Percentiles rank a stretch among this genome's conserved stretches.
Evolutionary conservation across 2,329 filamentous ascomycete genomes (phyloP).

Genomic region (Thelonectria blattea): DNA sequence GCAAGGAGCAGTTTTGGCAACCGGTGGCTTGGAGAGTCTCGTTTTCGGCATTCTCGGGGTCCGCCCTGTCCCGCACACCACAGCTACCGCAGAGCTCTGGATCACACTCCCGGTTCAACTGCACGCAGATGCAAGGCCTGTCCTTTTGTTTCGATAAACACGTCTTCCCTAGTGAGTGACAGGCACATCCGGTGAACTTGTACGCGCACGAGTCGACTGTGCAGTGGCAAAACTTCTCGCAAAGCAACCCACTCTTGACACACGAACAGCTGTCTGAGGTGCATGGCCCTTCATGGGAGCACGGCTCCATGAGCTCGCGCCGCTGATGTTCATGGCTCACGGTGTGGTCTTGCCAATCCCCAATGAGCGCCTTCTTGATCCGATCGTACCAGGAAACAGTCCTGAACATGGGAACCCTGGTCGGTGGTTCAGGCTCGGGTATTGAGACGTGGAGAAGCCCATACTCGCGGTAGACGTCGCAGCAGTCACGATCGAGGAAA

Average conservation of each 20-base stretch:
- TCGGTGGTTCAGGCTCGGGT: constrained; percentile 34
- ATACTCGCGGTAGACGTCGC: constrained; percentile 52
- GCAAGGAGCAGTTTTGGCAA: constrained; percentile 76
- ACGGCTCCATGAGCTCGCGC: constrained; percentile 67
- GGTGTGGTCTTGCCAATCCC: constrained; percentile 63
- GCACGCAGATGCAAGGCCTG: constrained; percentile 71
- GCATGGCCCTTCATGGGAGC: constrained; percentile 73
- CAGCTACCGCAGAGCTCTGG: constrained; percentile 75
- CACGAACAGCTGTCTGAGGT: constrained; percentile 67
- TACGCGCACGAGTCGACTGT: constrained; percentile 63
- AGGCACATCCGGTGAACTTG: constrained; percentile 72
- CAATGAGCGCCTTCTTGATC: constrained; percentile 58
- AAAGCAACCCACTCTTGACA: constrained; percentile 65
- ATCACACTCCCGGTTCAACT: constrained; percentile 80
- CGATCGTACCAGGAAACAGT: constrained; percentile 63
- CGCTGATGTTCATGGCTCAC: constrained; percentile 61
- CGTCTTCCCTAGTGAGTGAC: constrained; percentile 64
- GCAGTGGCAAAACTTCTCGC: constrained; percentile 75
- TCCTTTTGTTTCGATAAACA: constrained; percentile 64
- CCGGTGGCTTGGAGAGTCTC: constrained; percentile 60
- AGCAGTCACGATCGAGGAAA: constrained; percentile 58
- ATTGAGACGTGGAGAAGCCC: constrained; percentile 34
- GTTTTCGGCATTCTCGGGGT: constrained; percentile 70
- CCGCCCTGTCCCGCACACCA: constrained; percentile 70
- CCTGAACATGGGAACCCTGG: constrained; percentile 48